Evolutionary conservation across 805 yeast genomes (phyloP).

Genomic region (Pichia nakasei): DNA sequence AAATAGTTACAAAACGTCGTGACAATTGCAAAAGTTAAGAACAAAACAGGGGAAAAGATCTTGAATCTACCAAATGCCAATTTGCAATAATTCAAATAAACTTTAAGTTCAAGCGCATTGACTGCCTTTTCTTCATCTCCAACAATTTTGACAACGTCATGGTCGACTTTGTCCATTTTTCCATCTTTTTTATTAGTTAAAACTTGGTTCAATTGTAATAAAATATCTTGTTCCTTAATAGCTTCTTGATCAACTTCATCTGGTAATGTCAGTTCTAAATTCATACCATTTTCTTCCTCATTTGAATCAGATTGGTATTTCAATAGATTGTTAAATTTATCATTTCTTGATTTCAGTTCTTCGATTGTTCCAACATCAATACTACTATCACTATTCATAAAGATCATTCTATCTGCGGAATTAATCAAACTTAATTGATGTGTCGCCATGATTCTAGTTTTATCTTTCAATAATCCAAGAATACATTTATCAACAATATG

Average conservation of each 20-base stretch:
- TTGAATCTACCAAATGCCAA: slow-evolving; percentile 48
- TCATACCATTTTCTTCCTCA: slow-evolving; percentile 17
- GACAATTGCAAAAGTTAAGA: slow-evolving; percentile 17
- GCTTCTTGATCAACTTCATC: slow-evolving; percentile 14
- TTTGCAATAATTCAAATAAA: slow-evolving; percentile 42
- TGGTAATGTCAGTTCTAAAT: slow-evolving; percentile 8
- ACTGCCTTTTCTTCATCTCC: slow-evolving; percentile 51
- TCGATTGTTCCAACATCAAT: slow-evolving; percentile 53
- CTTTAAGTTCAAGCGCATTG: slow-evolving; percentile 39
- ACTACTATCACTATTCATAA: slow-evolving; percentile 56
- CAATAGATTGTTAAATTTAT: slow-evolving; percentile 32
- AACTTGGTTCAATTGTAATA: slow-evolving; percentile 12
- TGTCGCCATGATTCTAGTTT: slow-evolving; percentile 72
- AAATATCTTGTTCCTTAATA: slow-evolving; percentile 10
- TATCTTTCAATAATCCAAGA: slow-evolving; percentile 42
- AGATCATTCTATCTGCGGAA: slow-evolving; percentile 61
- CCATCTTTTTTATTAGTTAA: slow-evolving; percentile 2
- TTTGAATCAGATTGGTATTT: slow-evolving; percentile 20
- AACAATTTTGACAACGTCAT: slow-evolving; percentile 28
- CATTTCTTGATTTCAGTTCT: slow-evolving; percentile 37
- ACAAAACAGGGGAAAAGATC: slow-evolving; percentile 24
- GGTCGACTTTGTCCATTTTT: neutral
- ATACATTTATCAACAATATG: slow-evolving; percentile 53
- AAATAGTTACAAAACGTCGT: slow-evolving; percentile 47
- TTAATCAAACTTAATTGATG: slow-evolving; percentile 71